Base-by-base conservation (phyloP, 495 filamentous ascomycete genomes). In the Xylaria flabelliformis region DNA sequence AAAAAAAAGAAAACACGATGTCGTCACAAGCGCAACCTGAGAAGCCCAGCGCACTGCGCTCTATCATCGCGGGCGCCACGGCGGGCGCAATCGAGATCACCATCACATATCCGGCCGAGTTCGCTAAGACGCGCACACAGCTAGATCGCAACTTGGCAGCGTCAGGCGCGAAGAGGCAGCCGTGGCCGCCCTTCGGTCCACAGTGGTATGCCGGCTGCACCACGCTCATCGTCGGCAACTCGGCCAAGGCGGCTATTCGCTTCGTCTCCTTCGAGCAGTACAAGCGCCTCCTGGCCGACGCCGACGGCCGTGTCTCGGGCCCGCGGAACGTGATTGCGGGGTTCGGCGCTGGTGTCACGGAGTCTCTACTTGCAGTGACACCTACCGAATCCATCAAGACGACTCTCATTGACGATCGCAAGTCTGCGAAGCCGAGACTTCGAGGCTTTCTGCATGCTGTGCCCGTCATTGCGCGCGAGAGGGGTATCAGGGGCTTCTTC, bases 191-290 rank as follows among this genome's bases (percentile, higher is more conserved):
- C 34, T 98, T 98, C 74, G 97, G 97, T 41, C 84, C 80, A 69
- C 94, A 97, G 76, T 99, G 96, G 96, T 99, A 98, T 79, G 96
- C 96, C 46, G 96, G 96, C 46, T 99, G 96, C 83, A 98, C 96
- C 26, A 98, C 96, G 32, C 84, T 98, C 80, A 96, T 99, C 62
- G 94, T 98, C 73, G 96, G 96, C 65, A 99, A 99, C 83, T 95
- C 94, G 36, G 82, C 94, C 72, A 99, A 99, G 82, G 96, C 97
- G 50, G 96, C 96, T 64, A 94, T 99, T 74, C 90, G 95, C 73
- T 99, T 99, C 76, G 94, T 97, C 70, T 94, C 96, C 32, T 99
- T 98, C 81, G 96, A 99, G 83, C 90, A 90, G 67, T 97, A 97
- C 83, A 97, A 95, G 82, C 85, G 86, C 21, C 77, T 97, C 26